Evolutionary conservation across 768 basidiomycete genomes (phyloP).

Genomic region (Termitomyces titanicus): DNA sequence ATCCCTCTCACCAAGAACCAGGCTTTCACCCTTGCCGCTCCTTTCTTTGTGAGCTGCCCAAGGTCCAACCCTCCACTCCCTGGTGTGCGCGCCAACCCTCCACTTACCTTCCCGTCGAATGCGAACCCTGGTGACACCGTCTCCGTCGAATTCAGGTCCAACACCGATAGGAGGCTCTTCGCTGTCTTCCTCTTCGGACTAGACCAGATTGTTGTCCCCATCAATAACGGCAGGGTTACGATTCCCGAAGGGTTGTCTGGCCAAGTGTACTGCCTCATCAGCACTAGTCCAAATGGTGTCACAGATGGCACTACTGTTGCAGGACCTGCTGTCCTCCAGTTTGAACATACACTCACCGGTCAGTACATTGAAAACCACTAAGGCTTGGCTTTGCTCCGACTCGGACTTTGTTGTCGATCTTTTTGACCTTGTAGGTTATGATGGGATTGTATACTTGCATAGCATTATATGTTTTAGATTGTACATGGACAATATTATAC

Average conservation of each 20-base stretch:
- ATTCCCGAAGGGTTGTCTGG: slow-evolving; percentile 8
- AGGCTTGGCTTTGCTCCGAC: neutral
- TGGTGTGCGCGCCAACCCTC: slow-evolving; percentile 42
- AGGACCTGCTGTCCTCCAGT: slow-evolving; percentile 11
- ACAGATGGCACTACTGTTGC: slow-evolving; percentile 12
- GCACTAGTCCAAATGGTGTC: slow-evolving; percentile 2
- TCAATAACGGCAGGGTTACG: slow-evolving; percentile 4
- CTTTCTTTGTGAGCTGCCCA: slow-evolving; percentile 51
- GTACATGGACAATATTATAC: neutral
- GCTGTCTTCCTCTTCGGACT: slow-evolving; percentile 11
- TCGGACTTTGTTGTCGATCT: neutral
- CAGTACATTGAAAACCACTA: slow-evolving; percentile 1
- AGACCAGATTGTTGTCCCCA: slow-evolving; percentile 4
- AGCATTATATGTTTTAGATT: neutral
- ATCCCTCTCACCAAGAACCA: slow-evolving; percentile 27
- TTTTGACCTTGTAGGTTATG: neutral
- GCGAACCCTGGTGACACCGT: slow-evolving; percentile 8
- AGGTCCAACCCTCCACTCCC: slow-evolving; percentile 43
- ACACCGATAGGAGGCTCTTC: neutral
- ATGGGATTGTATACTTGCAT: neutral
- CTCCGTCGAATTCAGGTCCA: neutral
- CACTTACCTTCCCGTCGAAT: slow-evolving; percentile 28
- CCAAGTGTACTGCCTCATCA: slow-evolving; percentile 10
- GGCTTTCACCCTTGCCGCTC: slow-evolving; percentile 29
- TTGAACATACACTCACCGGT: slow-evolving; percentile 4